Evolutionary conservation across 179 eudicot genomes (phyloP).

Genomic region (Amaranthus tricolor): DNA sequence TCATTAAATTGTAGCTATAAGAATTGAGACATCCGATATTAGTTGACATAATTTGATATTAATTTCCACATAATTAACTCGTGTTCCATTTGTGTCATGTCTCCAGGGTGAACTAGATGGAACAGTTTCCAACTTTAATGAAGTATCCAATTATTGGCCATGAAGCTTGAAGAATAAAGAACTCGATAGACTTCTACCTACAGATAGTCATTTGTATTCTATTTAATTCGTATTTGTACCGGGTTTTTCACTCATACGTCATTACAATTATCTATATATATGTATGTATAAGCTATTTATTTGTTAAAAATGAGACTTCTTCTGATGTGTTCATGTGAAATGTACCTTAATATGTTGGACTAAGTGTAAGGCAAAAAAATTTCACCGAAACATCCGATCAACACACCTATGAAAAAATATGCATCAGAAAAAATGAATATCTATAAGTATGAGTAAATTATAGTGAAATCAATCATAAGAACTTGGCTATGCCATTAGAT

Average conservation of each 20-base stretch:
- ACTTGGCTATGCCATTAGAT: neutral
- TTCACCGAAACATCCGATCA: neutral
- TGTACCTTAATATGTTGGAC: neutral
- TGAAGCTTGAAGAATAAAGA: slow-evolving; percentile 14
- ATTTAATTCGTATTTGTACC: slow-evolving; percentile 7
- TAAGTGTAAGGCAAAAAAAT: neutral
- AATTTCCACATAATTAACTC: too few species aligned
- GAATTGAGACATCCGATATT: too few species aligned
- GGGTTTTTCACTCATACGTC: neutral
- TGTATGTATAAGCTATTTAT: neutral
- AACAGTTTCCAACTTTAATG: neutral
- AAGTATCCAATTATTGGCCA: neutral
- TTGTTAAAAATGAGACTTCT: slow-evolving; percentile 11
- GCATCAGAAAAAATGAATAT: neutral
- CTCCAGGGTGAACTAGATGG: slow-evolving; percentile 9
- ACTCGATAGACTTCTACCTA: neutral
- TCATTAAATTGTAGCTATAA: too few species aligned
- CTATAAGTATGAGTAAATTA: neutral
- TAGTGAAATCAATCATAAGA: neutral
- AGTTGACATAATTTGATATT: too few species aligned
- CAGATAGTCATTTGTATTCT: slow-evolving; percentile 4
- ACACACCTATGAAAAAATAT: neutral
- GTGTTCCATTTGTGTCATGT: neutral
- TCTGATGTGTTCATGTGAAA: neutral
- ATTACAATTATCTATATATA: neutral